Conservation (phyloP, 1,284 basidiomycete genomes). For the Ceratobasidium sp. region DNA sequence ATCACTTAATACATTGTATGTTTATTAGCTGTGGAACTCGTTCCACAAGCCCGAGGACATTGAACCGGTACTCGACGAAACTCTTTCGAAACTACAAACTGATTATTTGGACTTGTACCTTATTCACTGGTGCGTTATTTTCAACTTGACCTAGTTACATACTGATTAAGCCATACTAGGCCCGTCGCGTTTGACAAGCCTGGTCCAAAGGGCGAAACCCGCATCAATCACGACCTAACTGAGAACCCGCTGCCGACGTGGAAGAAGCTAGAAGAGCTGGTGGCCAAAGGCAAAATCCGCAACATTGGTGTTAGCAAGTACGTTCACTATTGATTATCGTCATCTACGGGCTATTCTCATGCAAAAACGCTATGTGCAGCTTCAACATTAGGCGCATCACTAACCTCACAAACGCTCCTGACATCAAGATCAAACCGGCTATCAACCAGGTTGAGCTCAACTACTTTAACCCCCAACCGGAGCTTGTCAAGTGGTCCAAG, state of each 20-base stretch:
- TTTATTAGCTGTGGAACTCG: constrained; percentile 52
- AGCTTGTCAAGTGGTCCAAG: constrained; percentile 77
- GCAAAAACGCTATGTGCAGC: constrained; percentile 52
- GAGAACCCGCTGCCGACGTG: constrained; percentile 74
- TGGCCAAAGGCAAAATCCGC: constrained; percentile 57
- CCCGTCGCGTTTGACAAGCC: constrained; percentile 73
- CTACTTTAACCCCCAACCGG: constrained; percentile 84
- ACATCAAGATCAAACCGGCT: constrained; percentile 63
- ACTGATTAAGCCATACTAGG: constrained; percentile 59
- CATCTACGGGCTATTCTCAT: background rate
- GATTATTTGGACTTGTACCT: constrained; percentile 65
- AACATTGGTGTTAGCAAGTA: constrained; percentile 61
- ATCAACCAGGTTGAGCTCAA: constrained; percentile 87
- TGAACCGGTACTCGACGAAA: constrained; percentile 57
- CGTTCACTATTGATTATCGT: background rate
- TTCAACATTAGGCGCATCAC: constrained; percentile 64
- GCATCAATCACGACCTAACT: constrained; percentile 70
- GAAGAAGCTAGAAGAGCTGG: constrained; percentile 59
- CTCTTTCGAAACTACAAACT: constrained; percentile 58
- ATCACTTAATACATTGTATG: background rate
- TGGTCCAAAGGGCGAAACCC: constrained; percentile 55
- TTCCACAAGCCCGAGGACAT: constrained; percentile 57
- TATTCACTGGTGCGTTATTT: constrained; percentile 55
- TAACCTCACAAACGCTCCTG: constrained; percentile 75
- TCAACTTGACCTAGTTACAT: constrained; percentile 48